Evolutionary conservation across 1,139 yeast species (phyloP), one percentile per base, ranked within the genome.

Genomic region (Scheffersomyces insectosa): DNA sequence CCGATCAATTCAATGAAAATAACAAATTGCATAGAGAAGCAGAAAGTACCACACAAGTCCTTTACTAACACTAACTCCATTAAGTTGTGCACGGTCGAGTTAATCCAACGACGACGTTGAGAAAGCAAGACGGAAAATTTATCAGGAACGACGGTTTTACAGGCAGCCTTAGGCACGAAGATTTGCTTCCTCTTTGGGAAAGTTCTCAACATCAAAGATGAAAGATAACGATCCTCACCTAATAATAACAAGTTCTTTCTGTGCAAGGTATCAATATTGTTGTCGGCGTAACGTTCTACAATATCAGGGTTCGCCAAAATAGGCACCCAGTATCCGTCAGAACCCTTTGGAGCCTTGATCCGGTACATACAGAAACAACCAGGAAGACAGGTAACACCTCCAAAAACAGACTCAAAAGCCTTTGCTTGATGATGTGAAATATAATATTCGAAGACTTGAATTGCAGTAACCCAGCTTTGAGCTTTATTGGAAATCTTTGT

Each of bases 21-120:
- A 46, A 88, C 89, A 68, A 91, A 93, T 68, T 93, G 97, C 99
- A 93, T 93, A 2, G 98, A 91, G 57, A 91, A 88, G 57, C 98
- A 91, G 64, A 93, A 93, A 0, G 96, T 93, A 52, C 99, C 99
- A 76, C 99, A 93, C 52, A 93, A 76, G 64, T 93, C 97, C 45
- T 85, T 83, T 31, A 91, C 96, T 53, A 90, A 70, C 3, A 87
- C 88, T 56, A 93, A 79, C 66, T 93, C 99, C 85, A 93, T 80
- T 62, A 93, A 79, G 60, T 93, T 93, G 66, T 93, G 99, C 38
- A 93, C 95, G 0, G 99, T 93, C 2, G 98, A 90, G 66, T 93
- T 93, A 57, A 93, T 93, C 99, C 99, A 93, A 63, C 99, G 88
- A 68, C 99, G 88, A 63, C 99, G 85, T 65, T 93, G 99, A 1